Evolutionary conservation across 2,329 filamentous ascomycete genomes (phyloP).

Genomic region (Davidsoniella australis): DNA sequence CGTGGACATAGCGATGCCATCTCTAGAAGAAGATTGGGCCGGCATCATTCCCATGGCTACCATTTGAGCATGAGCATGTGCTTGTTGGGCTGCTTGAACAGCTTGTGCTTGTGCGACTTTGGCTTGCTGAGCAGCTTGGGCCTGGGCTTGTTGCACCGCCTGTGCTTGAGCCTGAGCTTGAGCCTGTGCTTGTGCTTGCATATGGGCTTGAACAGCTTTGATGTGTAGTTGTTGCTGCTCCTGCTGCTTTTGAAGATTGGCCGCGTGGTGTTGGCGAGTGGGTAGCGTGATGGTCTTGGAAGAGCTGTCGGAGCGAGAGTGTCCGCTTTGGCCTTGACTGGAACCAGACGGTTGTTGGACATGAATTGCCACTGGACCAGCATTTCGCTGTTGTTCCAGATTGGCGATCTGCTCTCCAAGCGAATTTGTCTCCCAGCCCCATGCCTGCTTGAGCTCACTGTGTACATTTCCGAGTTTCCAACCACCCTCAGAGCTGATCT

Average conservation of each 20-base stretch:
- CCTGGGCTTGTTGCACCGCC: slow-evolving; percentile 8
- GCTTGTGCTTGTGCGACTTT: slow-evolving; percentile 1
- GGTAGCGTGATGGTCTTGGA: slow-evolving; percentile 3
- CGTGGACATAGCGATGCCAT: not conserved
- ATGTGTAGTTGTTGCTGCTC: slow-evolving; percentile 12
- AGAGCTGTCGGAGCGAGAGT: slow-evolving; percentile 3
- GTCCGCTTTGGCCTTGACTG: not conserved
- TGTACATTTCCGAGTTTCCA: slow-evolving; percentile 63
- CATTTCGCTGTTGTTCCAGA: too few species aligned
- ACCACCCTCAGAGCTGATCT: slow-evolving; percentile 58
- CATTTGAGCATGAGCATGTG: slow-evolving; percentile 7
- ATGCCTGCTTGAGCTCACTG: slow-evolving; percentile 53
- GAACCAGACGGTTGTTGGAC: not conserved
- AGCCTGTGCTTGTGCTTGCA: slow-evolving; percentile 12
- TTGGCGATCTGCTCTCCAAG: not conserved
- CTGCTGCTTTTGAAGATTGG: slow-evolving; percentile 10
- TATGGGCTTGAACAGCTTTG: slow-evolving; percentile 10
- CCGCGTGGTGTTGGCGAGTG: slow-evolving; percentile 8
- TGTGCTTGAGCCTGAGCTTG: slow-evolving; percentile 13
- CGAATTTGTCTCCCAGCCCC: slow-evolving; percentile 46
- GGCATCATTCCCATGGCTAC: slow-evolving; percentile 4
- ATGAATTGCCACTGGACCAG: too few species aligned
- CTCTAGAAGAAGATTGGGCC: not conserved
- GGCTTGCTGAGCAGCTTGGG: slow-evolving; percentile 3
- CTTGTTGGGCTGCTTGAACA: slow-evolving; percentile 7